phyloP scores from a whole-genome alignment of 2,329 filamentous ascomycete genomes.

The Fusarium sp. region DNA sequence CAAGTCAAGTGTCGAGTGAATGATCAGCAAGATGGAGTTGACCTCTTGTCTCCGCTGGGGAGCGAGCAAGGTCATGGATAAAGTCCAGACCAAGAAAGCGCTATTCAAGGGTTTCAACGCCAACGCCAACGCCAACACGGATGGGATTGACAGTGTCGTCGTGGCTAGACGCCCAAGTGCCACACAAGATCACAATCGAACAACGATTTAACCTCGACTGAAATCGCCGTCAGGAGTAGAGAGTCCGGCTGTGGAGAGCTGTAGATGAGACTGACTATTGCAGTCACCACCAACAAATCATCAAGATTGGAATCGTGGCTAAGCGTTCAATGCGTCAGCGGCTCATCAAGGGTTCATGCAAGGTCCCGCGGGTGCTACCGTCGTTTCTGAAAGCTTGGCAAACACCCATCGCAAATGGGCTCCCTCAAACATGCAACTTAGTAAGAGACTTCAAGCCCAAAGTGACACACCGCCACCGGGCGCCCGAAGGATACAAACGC shows the following conservation, averaged over 20 bases:
- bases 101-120: constrained; percentile 22
- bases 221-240: constrained; percentile 37
- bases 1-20: background rate
- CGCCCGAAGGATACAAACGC: no score
- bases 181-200: constrained; percentile 32
- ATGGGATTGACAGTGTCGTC: constrained; percentile 12
- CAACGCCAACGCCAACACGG: constrained; percentile 15
- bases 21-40: background rate
- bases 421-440: constrained; percentile 8
- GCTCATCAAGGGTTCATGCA: constrained; percentile 18
- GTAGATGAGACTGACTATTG: background rate
- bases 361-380: constrained; percentile 10
- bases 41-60: background rate
- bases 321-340: background rate
- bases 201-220: constrained; percentile 35
- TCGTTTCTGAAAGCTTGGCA: constrained; percentile 18
- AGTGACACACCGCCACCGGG: background rate
- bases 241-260: constrained; percentile 11
- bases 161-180: constrained; percentile 20
- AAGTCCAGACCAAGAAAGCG: constrained; percentile 17
- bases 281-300: background rate
- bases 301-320: constrained; percentile 16
- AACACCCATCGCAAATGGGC: background rate
- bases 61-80: constrained; percentile 23
- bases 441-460: background rate